Evolutionary conservation across 129 eudicot species (phyloP).

Genomic region (Lonicera japonica): DNA sequence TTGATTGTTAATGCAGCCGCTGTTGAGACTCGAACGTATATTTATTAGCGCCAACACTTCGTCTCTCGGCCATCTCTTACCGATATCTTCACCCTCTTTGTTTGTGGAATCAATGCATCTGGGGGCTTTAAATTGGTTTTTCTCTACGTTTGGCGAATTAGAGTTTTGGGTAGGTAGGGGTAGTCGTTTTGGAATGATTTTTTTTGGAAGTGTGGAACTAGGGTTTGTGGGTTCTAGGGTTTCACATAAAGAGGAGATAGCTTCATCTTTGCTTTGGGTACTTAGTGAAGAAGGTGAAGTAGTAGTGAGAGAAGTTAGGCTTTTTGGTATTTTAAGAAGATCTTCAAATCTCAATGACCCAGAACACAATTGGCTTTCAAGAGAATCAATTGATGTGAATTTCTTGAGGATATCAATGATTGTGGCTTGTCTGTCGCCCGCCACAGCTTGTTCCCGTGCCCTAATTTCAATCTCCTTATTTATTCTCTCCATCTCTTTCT

Average conservation of each 20-base stretch:
- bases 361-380: conserved; percentile 1
- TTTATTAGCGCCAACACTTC: conserved; percentile 77
- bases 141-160: neutral
- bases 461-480: conserved; percentile 44
- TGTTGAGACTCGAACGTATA: conserved; percentile 48
- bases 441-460: conserved; percentile 51
- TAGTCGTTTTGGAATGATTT: neutral
- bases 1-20: neutral
- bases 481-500: conserved; percentile 56
- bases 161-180: conserved; percentile 8
- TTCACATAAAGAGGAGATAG: neutral
- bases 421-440: conserved; percentile 53
- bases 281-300: neutral
- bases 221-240: conserved; percentile 11
- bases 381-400: conserved; percentile 25
- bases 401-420: conserved; percentile 54
- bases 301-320: neutral
- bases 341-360: conserved; percentile 6
- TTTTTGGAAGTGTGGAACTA: conserved; percentile 9
- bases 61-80: conserved; percentile 85
- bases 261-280: neutral
- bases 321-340: conserved; percentile 2
- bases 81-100: conserved; percentile 34
- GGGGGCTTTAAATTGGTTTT: neutral
- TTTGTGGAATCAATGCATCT: neutral